Base-by-base conservation (phyloP, 441 rosid species). In the Adansonia rubrostipa region DNA sequence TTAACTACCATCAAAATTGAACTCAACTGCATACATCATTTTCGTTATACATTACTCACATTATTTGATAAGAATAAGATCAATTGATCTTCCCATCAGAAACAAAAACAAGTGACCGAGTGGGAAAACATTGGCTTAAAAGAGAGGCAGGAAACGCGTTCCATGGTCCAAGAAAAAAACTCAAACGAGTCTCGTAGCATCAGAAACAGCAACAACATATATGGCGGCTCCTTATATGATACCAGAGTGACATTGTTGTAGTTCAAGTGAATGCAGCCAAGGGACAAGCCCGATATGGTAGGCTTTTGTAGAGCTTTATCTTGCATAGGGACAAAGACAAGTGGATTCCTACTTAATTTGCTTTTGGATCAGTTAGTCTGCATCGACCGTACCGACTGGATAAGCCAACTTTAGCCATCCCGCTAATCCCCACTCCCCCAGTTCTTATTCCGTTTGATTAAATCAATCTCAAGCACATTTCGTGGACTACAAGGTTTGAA, bases 121-220 rank as follows among this genome's bases (percentile, higher is more conserved):
- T 6, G 22, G 61, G 24, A 56, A 1, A 56, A 7, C 24, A 56
- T 56, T 17, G 61, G 22, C 22, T 17, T 22, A 60, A 20, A 60
- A 13, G 14, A 60, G 64, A 17, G 36, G 64, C 36, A 60, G 10
- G 33, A 60, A 60, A 9, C 61, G 24, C 22, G 24, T 56, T 22
- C 61, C 61, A 1, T 60, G 64, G 14, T 60, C 64, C 70, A 65
- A 42, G 13, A 65, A 6, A 15, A 1, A 15, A 65, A 40, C 70
- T 65, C 70, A 0, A 65, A 51, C 56, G 19, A 14, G 24, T 40
- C 70, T 65, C 70, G 24, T 15, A 65, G 70, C 70, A 65, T 19
- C 70, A 65, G 70, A 65, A 65, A 9, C 70, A 65, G 70, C 70
- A 65, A n/a, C 70, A 65, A 60, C 64, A 19, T 20, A 33, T 60